Conservation (phyloP, 2,329 filamentous ascomycete genomes). For the Fusarium pseudonygamai region DNA sequence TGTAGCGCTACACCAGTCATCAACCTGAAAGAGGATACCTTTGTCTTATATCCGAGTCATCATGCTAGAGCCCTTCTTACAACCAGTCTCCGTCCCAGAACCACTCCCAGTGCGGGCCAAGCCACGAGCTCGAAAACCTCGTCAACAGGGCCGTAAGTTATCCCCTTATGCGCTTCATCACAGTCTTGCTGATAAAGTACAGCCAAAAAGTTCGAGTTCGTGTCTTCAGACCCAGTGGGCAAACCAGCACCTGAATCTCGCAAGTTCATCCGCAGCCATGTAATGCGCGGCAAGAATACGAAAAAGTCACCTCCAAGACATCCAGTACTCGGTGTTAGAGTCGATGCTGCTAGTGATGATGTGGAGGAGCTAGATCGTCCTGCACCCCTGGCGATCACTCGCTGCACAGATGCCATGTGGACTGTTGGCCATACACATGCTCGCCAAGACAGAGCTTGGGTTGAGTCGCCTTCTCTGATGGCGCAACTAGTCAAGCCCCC, state of each 20-base stretch:
- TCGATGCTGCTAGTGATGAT: not conserved
- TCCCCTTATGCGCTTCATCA: too few relatives aligned
- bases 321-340: not conserved
- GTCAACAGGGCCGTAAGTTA: slow-evolving; percentile 10
- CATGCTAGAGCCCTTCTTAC: slow-evolving; percentile 29
- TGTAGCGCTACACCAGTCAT: fast-evolving
- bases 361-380: not conserved
- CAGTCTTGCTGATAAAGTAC: too few relatives aligned
- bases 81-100: not conserved
- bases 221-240: slow-evolving; percentile 37
- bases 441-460: slow-evolving; percentile 16
- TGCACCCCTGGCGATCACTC: not conserved
- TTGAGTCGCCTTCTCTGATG: slow-evolving; percentile 28
- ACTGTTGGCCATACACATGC: not conserved
- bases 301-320: not conserved
- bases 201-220: slow-evolving; percentile 43
- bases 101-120: not conserved
- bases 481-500: slow-evolving; percentile 15
- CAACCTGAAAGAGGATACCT: not conserved
- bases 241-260: slow-evolving; percentile 38
- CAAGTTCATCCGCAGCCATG: slow-evolving; percentile 43
- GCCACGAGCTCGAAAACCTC: slow-evolving; percentile 5
- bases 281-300: slow-evolving; percentile 44
- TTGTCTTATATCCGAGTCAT: not conserved
- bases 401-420: not conserved